Evolutionary conservation across 805 yeast species (phyloP).

Genomic region (Blastobotrys mokoenaii): DNA sequence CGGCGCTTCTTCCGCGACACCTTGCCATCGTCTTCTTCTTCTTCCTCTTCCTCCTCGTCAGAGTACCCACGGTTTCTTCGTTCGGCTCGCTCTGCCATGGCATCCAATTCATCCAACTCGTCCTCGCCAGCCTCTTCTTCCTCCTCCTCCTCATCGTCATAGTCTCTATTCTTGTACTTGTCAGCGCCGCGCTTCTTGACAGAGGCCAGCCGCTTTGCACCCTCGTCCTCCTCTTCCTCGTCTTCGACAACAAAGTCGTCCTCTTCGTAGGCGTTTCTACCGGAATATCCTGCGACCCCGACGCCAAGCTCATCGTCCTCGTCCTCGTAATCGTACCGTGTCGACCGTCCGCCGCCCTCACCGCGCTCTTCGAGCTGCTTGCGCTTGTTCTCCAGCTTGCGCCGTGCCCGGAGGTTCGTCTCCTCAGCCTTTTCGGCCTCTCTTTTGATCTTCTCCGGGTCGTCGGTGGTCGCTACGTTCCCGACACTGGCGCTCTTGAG

Average conservation of each 20-base stretch:
- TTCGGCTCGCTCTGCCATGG: slow-evolving; percentile 11
- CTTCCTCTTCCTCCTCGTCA: slow-evolving; percentile 11
- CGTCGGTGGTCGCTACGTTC: slow-evolving; percentile 32
- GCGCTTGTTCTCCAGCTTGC: slow-evolving; percentile 33
- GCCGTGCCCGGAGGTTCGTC: slow-evolving; percentile 31
- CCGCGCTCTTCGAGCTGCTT: slow-evolving; percentile 22
- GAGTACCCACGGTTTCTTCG: too few species aligned
- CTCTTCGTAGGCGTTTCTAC: slow-evolving; percentile 27
- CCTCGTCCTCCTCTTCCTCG: slow-evolving; percentile 25
- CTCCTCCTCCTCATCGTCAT: slow-evolving; percentile 11
- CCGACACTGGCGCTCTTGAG: slow-evolving; percentile 24
- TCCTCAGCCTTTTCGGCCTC: slow-evolving; percentile 35
- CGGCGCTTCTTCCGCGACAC: slow-evolving; percentile 20
- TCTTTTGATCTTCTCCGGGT: slow-evolving; percentile 37
- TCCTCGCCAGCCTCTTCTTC: slow-evolving; percentile 7
- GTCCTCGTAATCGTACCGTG: slow-evolving; percentile 1
- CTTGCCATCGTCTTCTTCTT: slow-evolving; percentile 11
- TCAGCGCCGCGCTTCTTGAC: slow-evolving; percentile 25
- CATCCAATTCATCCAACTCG: slow-evolving; percentile 5
- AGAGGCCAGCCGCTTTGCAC: slow-evolving; percentile 24
- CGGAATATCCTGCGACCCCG: slow-evolving; percentile 18
- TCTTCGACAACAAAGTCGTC: slow-evolving; percentile 32
- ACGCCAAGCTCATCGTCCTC: slow-evolving; percentile 4
- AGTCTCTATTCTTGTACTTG: slow-evolving; percentile 12
- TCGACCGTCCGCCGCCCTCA: slow-evolving; percentile 5